Base-by-base conservation (phyloP, 2,329 filamentous ascomycete genomes). In the Chaetomium olivaceum region DNA sequence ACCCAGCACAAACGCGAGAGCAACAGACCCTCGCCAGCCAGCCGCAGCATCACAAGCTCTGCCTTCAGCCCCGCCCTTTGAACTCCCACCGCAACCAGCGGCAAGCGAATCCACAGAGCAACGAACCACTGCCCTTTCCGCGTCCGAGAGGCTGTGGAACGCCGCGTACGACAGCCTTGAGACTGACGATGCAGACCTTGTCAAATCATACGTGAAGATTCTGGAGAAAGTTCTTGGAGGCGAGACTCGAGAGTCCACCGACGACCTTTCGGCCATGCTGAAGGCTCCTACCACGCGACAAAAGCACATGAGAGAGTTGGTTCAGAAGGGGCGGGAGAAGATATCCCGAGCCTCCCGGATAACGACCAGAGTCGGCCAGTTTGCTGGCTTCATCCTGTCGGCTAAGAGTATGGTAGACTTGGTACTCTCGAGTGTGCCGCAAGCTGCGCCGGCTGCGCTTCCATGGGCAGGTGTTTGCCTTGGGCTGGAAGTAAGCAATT, bases 281-380 rank as follows among this genome's bases (percentile, higher is more conserved):
- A 48, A 65, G 19, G 43, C 66, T 67, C 58, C 62, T 36, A 59
- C 36, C 57, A 56, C 43, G 51, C 63, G 63, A 61, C 50, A 62
- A 58, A 52, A 51, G 27, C 71, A 78, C 55, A 78, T 78, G 74
- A 59, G 71, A 23, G 65, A 69, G 56, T 61, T 79, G 19, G 69
- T 77, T 14, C 14, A 71, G 23, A 58, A 39, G n/a, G n/a, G n/a
- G n/a, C n/a, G n/a, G n/a, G n/a, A n/a, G n/a, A n/a, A n/a, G n/a
- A n/a, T n/a, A n/a, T n/a, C n/a, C n/a, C n/a, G n/a, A n/a, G n/a
- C n/a, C n/a, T n/a, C n/a, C n/a, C n/a, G n/a, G n/a, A 6, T n/a
- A n/a, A n/a, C n/a, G n/a, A n/a, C n/a, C n/a, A n/a, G n/a, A n/a
- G n/a, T n/a, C n/a, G n/a, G n/a, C n/a, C n/a, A n/a, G n/a, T n/a